Base-by-base conservation (phyloP, 2,329 filamentous ascomycete genomes). In the Talaromyces atroroseus region DNA sequence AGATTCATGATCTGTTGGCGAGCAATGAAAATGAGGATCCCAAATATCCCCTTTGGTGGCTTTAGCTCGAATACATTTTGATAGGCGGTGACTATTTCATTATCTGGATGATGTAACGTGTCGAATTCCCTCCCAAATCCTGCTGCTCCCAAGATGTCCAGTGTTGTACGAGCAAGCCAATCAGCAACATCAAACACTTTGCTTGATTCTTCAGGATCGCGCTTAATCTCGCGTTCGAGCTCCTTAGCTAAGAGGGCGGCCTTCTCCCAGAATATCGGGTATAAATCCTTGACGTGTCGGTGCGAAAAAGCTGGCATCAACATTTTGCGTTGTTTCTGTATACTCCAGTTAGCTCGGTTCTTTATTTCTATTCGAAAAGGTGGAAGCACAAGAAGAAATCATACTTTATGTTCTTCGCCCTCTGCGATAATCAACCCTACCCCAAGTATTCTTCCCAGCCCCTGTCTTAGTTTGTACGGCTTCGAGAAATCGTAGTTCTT, bases 231-330 rank as follows among this genome's bases (percentile, higher is more conserved):
- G 5, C 18, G 6, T n/a, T 48, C 32, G 6, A 54, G 52, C 18
- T 57, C 55, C 16, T 21, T 21, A 3, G 84, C 82, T 54, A 83
- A 78, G 65, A 89, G 83, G 16, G 80, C 72, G 0, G 85, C 80
- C 71, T 92, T 92, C 26, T 72, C 65, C 88, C 89, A 94, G 69
- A 94, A 92, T 7, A 86, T 74, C 0, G 88, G 85, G 64, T 91
- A 90, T 23, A 94, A 74, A 58, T 90, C 81, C 68, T 90, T 91
- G 68, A 92, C 76, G 64, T 91, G 87, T 18, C 88, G 80, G 64
- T 88, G 91, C 29, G 82, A 79, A 69, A 94, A 94, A 3, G 88
- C 87, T 0, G 88, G 89, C 72, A 85, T 82, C 32, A 92, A 80
- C 50, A 84, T 82, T 67, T 86, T 89, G 44, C 89, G 80, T 70